phyloP scores from a whole-genome alignment of 75 land plant species.

The Azolla pinnata region DNA sequence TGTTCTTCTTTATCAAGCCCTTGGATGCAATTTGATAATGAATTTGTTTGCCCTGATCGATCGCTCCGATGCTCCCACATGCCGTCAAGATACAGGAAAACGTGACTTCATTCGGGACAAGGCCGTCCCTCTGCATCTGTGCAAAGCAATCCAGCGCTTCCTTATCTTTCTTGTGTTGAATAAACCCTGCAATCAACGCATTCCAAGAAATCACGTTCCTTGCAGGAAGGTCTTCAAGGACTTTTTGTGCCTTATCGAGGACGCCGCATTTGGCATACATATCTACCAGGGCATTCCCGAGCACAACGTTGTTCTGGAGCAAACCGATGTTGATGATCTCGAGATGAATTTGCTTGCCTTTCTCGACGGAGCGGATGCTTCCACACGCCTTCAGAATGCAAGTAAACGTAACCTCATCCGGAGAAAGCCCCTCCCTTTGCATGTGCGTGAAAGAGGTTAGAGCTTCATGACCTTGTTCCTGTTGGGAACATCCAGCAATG shows the following conservation, averaged over 20 bases:
- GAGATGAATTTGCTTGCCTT: conserved; percentile 11
- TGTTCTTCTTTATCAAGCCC: not conserved
- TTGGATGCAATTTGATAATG: not conserved
- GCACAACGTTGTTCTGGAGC: not conserved
- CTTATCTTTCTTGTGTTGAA: not conserved
- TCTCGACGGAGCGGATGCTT: not conserved
- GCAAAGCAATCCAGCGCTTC: conserved; percentile 19
- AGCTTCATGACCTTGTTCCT: conserved; percentile 12
- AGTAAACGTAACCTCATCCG: too few species aligned
- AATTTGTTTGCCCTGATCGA: conserved; percentile 3
- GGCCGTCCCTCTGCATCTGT: conserved; percentile 29
- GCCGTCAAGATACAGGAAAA: conserved; percentile 22
- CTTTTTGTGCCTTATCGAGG: conserved; percentile 2
- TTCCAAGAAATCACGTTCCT: conserved; percentile 11
- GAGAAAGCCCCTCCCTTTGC: conserved; percentile 17
- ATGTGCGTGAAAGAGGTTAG: conserved; percentile 36
- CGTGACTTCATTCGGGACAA: conserved; percentile 9
- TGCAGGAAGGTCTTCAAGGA: conserved; percentile 4
- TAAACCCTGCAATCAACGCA: conserved; percentile 16
- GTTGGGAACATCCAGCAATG: conserved; percentile 12
- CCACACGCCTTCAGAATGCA: too few species aligned
- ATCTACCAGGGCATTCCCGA: too few species aligned
- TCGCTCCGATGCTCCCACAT: not conserved
- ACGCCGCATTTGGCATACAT: too few species aligned
- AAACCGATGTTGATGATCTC: conserved; percentile 5